A percentile compares a stretch with the other conserved stretches of the same genome.
These are phyloP conservation scores for Scheffersomyces ergatensis DNA, from an alignment of 805 yeast species.

Conservation along the genomic window DNA sequence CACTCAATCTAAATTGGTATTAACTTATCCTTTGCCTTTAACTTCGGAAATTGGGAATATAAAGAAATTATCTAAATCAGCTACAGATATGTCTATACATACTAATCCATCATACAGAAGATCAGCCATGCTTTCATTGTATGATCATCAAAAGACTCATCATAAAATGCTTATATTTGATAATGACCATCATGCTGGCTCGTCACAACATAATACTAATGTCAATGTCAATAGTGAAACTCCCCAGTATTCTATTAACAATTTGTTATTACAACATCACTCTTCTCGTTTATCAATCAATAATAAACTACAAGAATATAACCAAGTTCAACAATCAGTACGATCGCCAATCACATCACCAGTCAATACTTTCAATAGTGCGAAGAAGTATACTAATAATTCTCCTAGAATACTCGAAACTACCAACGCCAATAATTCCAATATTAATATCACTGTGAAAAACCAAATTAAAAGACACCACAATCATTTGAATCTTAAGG, in stretches of 20 bases:
- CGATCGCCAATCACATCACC: background rate
- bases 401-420: background rate
- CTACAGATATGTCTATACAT: conserved; percentile 36
- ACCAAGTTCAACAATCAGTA: background rate
- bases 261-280: conserved; percentile 36
- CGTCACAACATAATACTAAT: background rate
- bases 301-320: conserved; percentile 14
- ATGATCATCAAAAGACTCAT: conserved; percentile 30
- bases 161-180: conserved; percentile 35
- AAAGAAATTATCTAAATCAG: conserved; percentile 26
- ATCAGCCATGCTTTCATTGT: conserved; percentile 44
- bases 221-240: conserved; percentile 21
- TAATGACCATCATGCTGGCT: conserved; percentile 13
- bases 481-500: conserved; percentile 37
- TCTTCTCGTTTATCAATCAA: conserved; percentile 33
- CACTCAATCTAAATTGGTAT: conserved; percentile 1
- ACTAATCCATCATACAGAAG: conserved; percentile 44
- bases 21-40: conserved; percentile 22
- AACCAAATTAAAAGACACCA: conserved; percentile 10
- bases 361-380: background rate
- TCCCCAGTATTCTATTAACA: conserved; percentile 37
- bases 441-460: background rate
- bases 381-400: background rate
- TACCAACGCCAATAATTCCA: background rate
- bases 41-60: conserved; percentile 17